Percentiles rank a stretch among this genome's conserved stretches.
Conservation (phyloP, 2,329 filamentous ascomycete genomes). For the Juglanconis sp. region DNA sequence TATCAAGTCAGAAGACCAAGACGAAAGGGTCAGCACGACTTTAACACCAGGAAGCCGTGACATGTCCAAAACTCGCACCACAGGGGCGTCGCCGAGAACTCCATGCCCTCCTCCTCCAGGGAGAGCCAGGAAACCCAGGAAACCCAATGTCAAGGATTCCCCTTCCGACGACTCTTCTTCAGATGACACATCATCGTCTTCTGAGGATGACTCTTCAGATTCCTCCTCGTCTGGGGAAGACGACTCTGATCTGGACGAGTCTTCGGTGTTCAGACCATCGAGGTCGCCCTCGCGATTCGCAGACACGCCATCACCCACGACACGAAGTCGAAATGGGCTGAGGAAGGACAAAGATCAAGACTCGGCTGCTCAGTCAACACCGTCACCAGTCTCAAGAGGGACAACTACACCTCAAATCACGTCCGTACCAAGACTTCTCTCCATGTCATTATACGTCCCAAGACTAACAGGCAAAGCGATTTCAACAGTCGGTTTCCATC, state of each 20-base stretch:
- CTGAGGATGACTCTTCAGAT: not conserved
- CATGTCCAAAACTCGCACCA: not conserved
- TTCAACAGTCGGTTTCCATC: not conserved
- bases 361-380: not conserved
- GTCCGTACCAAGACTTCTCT: not conserved
- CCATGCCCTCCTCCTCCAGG: not conserved
- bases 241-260: not conserved
- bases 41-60: not conserved
- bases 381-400: not conserved
- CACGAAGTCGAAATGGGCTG: not conserved
- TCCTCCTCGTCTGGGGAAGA: not conserved
- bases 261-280: not conserved
- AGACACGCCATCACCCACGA: not conserved
- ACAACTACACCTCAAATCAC: not conserved
- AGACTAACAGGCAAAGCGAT: not conserved
- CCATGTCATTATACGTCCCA: not conserved
- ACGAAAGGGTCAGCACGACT: not conserved
- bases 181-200: not conserved
- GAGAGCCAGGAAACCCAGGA: not conserved
- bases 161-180: not conserved
- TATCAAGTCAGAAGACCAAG: not conserved
- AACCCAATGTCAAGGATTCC: not conserved
- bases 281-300: not conserved
- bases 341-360: not conserved
- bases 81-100: not conserved